Evolutionary conservation across 805 yeast genomes (phyloP).

Genomic region (Saccharomyces cerevisiae): DNA sequence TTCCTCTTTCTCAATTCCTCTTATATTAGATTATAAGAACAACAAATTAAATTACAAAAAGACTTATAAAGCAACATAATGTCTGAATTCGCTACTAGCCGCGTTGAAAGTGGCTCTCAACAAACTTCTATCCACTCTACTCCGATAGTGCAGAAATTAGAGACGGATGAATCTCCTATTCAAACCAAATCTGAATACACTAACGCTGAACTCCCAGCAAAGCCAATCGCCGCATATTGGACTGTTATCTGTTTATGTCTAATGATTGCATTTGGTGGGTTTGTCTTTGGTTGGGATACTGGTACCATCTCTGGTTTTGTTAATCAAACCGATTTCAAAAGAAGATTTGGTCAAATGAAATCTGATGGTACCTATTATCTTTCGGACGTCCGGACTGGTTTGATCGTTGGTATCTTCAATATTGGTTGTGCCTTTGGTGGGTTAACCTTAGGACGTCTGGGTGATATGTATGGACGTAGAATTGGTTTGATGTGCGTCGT

Average conservation of each 20-base stretch:
- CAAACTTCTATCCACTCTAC: not conserved
- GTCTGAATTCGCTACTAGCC: not conserved
- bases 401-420: slow-evolving; percentile 51
- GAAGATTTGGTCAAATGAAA: slow-evolving; percentile 41
- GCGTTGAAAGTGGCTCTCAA: not conserved
- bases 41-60: not conserved
- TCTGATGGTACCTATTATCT: slow-evolving; percentile 27
- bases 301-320: slow-evolving; percentile 75
- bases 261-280: slow-evolving; percentile 29
- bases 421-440: slow-evolving; percentile 69
- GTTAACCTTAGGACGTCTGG: slow-evolving; percentile 57
- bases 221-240: not conserved
- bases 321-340: slow-evolving; percentile 43
- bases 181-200: not conserved
- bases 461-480: slow-evolving; percentile 61
- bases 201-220: not conserved
- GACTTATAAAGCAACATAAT: not conserved
- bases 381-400: slow-evolving; percentile 45
- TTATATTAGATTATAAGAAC: not conserved
- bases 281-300: slow-evolving; percentile 73
- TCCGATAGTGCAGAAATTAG: not conserved
- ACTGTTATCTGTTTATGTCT: slow-evolving; percentile 8
- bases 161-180: not conserved
- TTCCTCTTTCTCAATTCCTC: not conserved
- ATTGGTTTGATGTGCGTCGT: slow-evolving; percentile 43